Evolutionary conservation across 75 land plant species (phyloP).

Genomic region (Larix kaempferi): DNA sequence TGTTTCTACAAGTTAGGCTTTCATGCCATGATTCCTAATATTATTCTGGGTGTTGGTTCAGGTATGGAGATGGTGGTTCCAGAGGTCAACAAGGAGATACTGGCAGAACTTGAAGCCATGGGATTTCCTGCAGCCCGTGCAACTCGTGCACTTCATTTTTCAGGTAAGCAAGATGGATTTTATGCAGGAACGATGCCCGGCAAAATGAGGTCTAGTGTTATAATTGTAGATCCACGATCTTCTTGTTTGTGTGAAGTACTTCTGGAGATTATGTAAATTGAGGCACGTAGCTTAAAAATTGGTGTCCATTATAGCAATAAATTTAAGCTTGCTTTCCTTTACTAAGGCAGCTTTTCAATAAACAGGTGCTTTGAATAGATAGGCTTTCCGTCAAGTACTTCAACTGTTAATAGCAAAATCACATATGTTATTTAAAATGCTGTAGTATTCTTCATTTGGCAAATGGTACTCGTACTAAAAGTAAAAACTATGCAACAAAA

Average conservation of each 20-base stretch:
- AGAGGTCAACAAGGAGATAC: constrained; percentile 71
- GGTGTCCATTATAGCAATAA: neutral
- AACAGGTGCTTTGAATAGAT: too few relatives aligned
- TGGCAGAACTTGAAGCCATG: constrained; percentile 88
- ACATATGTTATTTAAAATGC: too few relatives aligned
- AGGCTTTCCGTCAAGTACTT: too few relatives aligned
- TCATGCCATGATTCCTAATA: neutral
- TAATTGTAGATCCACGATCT: neutral
- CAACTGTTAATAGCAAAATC: too few relatives aligned
- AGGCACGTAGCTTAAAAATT: neutral
- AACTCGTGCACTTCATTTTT: constrained; percentile 76
- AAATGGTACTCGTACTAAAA: too few relatives aligned
- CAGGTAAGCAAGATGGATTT: constrained; percentile 41
- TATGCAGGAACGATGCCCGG: neutral
- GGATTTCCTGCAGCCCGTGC: constrained; percentile 77
- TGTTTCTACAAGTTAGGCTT: neutral
- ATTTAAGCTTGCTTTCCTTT: neutral
- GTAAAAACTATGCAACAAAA: too few relatives aligned
- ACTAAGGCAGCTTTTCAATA: neutral
- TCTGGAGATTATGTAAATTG: neutral
- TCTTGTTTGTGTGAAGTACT: neutral
- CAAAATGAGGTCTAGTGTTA: neutral
- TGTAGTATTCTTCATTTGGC: too few relatives aligned
- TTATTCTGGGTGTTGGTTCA: neutral
- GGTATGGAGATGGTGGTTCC: constrained; percentile 72